phyloP scores from a whole-genome alignment of 768 basidiomycete species.

The Leccinum barrowsii region DNA sequence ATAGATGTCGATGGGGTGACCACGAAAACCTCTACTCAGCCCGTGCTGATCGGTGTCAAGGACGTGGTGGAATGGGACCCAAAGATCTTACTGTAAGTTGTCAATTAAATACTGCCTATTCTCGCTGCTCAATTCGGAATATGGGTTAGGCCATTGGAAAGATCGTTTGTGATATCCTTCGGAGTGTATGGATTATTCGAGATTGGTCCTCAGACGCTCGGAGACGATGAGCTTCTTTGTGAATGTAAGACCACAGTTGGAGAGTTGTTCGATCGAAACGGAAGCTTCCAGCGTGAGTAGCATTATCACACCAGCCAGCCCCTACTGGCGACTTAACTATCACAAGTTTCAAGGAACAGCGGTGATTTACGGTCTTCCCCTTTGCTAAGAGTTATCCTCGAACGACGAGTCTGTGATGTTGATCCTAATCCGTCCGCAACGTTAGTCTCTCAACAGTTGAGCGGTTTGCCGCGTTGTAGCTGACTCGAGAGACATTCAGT shows the following conservation, averaged over 20 bases:
- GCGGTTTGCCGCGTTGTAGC: not conserved
- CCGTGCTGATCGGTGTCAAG: not conserved
- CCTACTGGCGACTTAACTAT: not conserved
- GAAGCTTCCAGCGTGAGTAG: not conserved
- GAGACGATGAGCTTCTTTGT: not conserved
- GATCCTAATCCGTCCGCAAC: not conserved
- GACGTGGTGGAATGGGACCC: not conserved
- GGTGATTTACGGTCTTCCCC: not conserved
- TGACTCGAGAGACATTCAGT: not conserved
- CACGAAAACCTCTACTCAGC: not conserved
- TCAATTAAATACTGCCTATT: not conserved
- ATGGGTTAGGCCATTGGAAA: not conserved
- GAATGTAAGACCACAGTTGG: not conserved
- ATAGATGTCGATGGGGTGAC: not conserved
- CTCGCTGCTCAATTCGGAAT: not conserved
- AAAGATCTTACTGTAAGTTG: not conserved
- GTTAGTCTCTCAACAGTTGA: constrained; percentile 5
- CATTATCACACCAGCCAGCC: not conserved
- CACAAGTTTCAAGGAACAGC: not conserved
- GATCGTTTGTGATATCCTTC: not conserved
- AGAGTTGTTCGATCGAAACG: not conserved
- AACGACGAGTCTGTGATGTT: not conserved
- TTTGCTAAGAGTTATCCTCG: not conserved
- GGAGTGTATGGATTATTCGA: not conserved
- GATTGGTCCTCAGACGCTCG: not conserved